A percentile compares a stretch with the other conserved stretches of the same genome.
Conservation (phyloP, 169 alveolate species). For the Eimeria praecox region DNA sequence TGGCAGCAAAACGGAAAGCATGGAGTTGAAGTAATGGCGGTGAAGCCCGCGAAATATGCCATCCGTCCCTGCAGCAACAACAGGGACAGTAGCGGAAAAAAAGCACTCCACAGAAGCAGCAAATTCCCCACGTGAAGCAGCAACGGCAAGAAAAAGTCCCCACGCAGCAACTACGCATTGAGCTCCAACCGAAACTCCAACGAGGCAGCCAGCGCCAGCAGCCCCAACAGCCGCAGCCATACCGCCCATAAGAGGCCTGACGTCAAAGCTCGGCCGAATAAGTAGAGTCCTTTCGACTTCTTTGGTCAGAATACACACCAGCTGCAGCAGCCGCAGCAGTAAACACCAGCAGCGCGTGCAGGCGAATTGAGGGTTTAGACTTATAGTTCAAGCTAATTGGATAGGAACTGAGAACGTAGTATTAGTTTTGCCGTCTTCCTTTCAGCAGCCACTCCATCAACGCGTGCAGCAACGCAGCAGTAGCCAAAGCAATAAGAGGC, state of each 20-base stretch:
- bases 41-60: conserved; percentile 64
- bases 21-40: conserved; percentile 58
- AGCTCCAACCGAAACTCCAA: not conserved
- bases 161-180: not conserved
- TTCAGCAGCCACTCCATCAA: conserved; percentile 37
- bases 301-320: conserved; percentile 87
- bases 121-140: not conserved
- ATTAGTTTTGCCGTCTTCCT: not conserved
- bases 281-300: conserved; percentile 89
- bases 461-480: not conserved
- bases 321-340: conserved; percentile 46
- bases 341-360: not conserved
- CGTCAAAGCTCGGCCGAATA: conserved; percentile 86
- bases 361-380: not conserved
- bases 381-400: not conserved
- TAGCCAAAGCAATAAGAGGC: not conserved
- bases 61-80: conserved; percentile 50
- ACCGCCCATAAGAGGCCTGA: conserved; percentile 87
- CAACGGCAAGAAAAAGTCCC: not conserved
- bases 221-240: conserved; percentile 7
- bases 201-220: not conserved
- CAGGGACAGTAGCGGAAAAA: not conserved
- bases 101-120: not conserved
- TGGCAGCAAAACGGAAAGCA: conserved; percentile 53
- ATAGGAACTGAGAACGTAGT: not conserved